Evolutionary conservation across 257 asterid species (phyloP).

Genomic region (Leptodermis oblonga): DNA sequence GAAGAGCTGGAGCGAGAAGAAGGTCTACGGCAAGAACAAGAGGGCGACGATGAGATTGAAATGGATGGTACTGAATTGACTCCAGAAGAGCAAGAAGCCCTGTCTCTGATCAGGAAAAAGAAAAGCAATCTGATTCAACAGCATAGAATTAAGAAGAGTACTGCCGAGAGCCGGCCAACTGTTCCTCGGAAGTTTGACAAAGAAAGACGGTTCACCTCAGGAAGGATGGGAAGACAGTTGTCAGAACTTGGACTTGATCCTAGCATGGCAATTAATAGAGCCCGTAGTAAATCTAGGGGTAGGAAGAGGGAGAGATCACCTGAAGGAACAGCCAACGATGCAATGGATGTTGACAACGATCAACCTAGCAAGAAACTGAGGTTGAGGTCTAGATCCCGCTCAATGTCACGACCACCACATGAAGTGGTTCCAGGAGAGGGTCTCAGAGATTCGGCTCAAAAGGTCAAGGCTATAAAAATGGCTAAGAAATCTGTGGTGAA

Average conservation of each 20-base stretch:
- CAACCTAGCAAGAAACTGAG: slow-evolving; percentile 66
- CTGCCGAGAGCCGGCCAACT: slow-evolving; percentile 77
- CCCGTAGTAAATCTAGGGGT: slow-evolving; percentile 78
- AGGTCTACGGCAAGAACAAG: slow-evolving; percentile 69
- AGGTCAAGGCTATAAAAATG: slow-evolving; percentile 58
- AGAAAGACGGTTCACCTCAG: slow-evolving; percentile 53
- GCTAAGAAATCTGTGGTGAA: slow-evolving; percentile 45
- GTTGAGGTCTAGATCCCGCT: slow-evolving; percentile 52
- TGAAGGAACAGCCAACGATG: slow-evolving; percentile 26
- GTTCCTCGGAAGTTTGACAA: slow-evolving; percentile 85
- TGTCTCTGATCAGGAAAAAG: slow-evolving; percentile 72
- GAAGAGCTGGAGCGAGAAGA: slow-evolving; percentile 94
- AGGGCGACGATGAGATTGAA: slow-evolving; percentile 64
- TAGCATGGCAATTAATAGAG: slow-evolving; percentile 63
- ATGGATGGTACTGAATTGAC: slow-evolving; percentile 82
- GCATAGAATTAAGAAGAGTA: slow-evolving; percentile 83
- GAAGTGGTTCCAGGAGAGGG: slow-evolving; percentile 91
- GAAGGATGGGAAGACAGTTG: slow-evolving; percentile 88
- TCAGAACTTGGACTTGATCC: slow-evolving; percentile 76
- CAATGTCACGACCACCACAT: slow-evolving; percentile 54
- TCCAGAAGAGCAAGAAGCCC: slow-evolving; percentile 63
- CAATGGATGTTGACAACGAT: slow-evolving; percentile 72
- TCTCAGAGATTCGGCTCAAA: slow-evolving; percentile 68
- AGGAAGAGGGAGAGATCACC: slow-evolving; percentile 86
- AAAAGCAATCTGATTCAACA: slow-evolving; percentile 69